Percentiles rank a stretch among this genome's conserved stretches.
Conservation (phyloP, 1,139 yeast species). For the Spathaspora sp. region DNA sequence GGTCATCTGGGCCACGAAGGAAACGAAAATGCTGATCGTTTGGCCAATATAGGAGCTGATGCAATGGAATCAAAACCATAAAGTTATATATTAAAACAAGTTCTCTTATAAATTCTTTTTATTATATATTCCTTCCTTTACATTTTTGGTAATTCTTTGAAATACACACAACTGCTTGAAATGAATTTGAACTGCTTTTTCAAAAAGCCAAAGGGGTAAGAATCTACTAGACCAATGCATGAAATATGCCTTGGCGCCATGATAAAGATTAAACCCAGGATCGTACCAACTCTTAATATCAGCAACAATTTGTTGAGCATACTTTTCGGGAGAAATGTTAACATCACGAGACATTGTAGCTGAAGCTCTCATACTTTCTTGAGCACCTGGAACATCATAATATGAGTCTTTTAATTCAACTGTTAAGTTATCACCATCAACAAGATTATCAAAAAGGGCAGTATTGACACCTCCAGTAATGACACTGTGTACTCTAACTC, state of each 20-base stretch:
- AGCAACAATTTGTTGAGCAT: slow-evolving; percentile 31
- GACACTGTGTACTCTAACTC: slow-evolving; percentile 35
- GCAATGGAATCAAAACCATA: slow-evolving; percentile 12
- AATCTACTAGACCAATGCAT: slow-evolving; percentile 23
- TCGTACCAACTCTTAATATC: slow-evolving; percentile 20
- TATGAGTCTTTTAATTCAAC: slow-evolving; percentile 16
- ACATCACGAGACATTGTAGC: slow-evolving; percentile 30
- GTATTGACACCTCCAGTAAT: slow-evolving; percentile 44
- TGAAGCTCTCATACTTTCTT: slow-evolving; percentile 24
- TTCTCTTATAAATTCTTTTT: no score
- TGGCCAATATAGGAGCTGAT: slow-evolving; percentile 70
- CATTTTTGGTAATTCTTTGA: slow-evolving; percentile 9
- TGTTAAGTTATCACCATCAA: slow-evolving; percentile 10
- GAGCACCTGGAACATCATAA: slow-evolving; percentile 31
- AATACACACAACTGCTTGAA: slow-evolving; percentile 32
- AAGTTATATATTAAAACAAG: not conserved
- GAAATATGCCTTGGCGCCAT: slow-evolving; percentile 24
- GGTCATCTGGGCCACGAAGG: slow-evolving; percentile 75
- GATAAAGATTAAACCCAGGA: slow-evolving; percentile 32
- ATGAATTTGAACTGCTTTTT: slow-evolving; percentile 24
- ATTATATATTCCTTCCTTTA: slow-evolving; percentile 7
- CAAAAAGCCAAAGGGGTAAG: slow-evolving; percentile 32
- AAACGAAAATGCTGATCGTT: slow-evolving; percentile 72
- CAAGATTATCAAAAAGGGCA: slow-evolving; percentile 32
- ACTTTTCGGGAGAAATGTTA: slow-evolving; percentile 23